phyloP scores from a whole-genome alignment of 495 filamentous ascomycete genomes.

The Penicillium herquei region DNA sequence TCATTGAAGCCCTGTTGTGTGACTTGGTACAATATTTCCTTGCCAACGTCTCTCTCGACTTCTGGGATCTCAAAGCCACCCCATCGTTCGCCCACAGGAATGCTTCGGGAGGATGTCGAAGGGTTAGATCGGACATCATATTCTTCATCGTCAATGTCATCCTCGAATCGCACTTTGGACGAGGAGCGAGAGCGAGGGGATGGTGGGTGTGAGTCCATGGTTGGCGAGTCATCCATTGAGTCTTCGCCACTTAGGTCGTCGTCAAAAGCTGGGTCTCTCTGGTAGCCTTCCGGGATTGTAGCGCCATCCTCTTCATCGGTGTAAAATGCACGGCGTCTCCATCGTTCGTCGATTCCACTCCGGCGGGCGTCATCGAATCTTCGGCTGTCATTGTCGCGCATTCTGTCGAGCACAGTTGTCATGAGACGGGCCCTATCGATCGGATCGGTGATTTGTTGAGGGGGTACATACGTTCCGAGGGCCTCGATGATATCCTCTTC shows the following conservation, averaged over 20 bases:
- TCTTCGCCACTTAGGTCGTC: constrained; percentile 32
- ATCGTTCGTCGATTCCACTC: constrained; percentile 65
- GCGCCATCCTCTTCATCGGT: constrained; percentile 77
- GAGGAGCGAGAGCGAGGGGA: constrained; percentile 77
- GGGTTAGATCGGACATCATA: constrained; percentile 73
- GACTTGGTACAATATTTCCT: constrained; percentile 86
- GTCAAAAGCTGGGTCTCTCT: constrained; percentile 60
- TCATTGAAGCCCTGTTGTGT: constrained; percentile 91
- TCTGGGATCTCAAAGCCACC: constrained; percentile 79
- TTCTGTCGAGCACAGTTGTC: constrained; percentile 37
- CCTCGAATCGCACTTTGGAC: constrained; percentile 80
- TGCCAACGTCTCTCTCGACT: constrained; percentile 76
- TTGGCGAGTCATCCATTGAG: constrained; percentile 31
- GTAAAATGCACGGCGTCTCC: constrained; percentile 73
- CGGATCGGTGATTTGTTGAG: constrained; percentile 40
- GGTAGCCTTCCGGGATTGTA: constrained; percentile 59
- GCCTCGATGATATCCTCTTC: constrained; percentile 42
- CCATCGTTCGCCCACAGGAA: constrained; percentile 74
- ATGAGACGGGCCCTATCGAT: constrained; percentile 42
- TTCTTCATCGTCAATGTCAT: constrained; percentile 66
- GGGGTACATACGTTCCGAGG: constrained; percentile 35
- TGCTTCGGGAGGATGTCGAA: constrained; percentile 75
- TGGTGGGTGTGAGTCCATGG: constrained; percentile 47
- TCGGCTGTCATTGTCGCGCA: constrained; percentile 42
- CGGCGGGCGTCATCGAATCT: constrained; percentile 40